phyloP scores from a whole-genome alignment of 768 basidiomycete genomes.

The Nidula microcarpa region DNA sequence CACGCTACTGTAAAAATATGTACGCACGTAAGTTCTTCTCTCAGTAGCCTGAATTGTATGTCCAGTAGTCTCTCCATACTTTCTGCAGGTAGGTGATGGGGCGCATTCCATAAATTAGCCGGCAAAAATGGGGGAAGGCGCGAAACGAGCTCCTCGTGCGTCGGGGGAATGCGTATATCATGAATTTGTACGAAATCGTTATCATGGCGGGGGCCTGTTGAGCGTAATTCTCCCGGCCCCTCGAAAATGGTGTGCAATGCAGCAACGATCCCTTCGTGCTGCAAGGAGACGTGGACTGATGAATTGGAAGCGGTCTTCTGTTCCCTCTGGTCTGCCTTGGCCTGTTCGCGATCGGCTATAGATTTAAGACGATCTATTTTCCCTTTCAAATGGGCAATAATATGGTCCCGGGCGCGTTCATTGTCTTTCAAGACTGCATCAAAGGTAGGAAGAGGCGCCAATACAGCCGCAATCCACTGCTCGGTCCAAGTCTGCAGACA shows the following conservation, averaged over 20 bases:
- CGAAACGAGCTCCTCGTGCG: conserved; percentile 59
- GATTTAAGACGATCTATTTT: conserved; percentile 29
- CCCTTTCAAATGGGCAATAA: conserved; percentile 28
- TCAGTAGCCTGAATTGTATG: conserved; percentile 69
- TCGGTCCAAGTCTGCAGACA: conserved; percentile 42
- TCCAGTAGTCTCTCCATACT: conserved; percentile 70
- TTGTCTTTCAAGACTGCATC: conserved; percentile 34
- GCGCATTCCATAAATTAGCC: conserved; percentile 52
- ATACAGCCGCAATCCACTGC: conserved; percentile 42
- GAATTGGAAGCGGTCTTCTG: neutral
- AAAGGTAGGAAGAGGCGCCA: conserved; percentile 34
- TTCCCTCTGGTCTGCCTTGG: conserved; percentile 18
- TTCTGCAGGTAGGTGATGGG: conserved; percentile 53
- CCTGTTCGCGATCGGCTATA: conserved; percentile 51
- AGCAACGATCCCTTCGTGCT: conserved; percentile 30
- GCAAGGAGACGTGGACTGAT: neutral
- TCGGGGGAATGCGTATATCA: conserved; percentile 67
- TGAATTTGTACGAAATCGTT: conserved; percentile 58
- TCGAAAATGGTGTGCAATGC: conserved; percentile 41
- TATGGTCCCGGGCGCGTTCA: conserved; percentile 28
- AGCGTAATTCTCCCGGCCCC: conserved; percentile 49
- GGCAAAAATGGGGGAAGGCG: conserved; percentile 55
- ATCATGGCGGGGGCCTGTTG: conserved; percentile 59
- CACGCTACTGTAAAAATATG: neutral
- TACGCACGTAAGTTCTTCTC: conserved; percentile 67